Evolutionary conservation across 1,139 yeast species (phyloP), one percentile per base, ranked within the genome.

Genomic region (Suhomyces yuchorum): DNA sequence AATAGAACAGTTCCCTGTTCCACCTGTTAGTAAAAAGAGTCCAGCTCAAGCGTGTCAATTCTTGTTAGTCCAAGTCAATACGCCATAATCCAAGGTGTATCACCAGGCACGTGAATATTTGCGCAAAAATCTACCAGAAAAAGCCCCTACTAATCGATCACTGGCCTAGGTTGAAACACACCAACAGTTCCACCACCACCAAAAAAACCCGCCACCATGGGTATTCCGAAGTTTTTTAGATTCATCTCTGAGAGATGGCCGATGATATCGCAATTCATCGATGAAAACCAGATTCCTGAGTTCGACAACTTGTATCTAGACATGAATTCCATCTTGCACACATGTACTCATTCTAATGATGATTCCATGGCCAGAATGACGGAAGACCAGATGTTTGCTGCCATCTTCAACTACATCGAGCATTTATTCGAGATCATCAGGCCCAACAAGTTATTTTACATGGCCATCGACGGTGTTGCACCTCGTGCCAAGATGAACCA

Each of bases 211-310:
- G 17, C 18, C 41, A 39, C 32, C 45, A 47, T 47, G 50, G 99
- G 99, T 77, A 92, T 93, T 66, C 98, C 98, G 49, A 92, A 93
- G 65, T 93, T 92, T 67, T 93, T 90, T 69, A 82, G 97, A 69
- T 93, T 90, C 75, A 91, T 93, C 74, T 90, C 98, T 46, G 99
- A 95, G 73, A 84, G 99, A 84, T 95, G 98, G 98, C 99, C 99
- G 32, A 77, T 87, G 75, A 91, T 93, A 56, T 86, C 96, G 12
- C 96, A 91, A 68, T 74, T 85, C 63, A 83, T 93, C 57, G 96
- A 89, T 60, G 96, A 87, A 47, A 78, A 80, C 51, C 91, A 88
- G 59, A 83, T 92, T 52, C 96, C 97, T 12, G 98, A 92, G 65
- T 95, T 90, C 67, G 99, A 95, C 68, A 93, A 92, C 62, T 75